Evolutionary conservation across 495 filamentous ascomycete species (phyloP).

Genomic region (Daldinia decipiens): DNA sequence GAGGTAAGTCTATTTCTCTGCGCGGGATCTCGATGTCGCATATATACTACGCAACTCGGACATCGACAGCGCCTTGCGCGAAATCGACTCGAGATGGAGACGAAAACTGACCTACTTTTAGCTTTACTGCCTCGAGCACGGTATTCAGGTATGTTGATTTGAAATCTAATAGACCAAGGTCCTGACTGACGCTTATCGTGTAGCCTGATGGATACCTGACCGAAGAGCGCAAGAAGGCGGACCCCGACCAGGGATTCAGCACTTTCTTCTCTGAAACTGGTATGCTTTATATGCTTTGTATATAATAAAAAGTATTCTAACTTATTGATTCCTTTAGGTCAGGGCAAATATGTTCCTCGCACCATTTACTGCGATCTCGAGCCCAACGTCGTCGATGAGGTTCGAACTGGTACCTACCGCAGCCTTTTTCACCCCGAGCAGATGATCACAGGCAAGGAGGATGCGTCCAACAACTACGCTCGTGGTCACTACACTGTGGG

Average conservation of each 20-base stretch:
- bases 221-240: constrained; percentile 92
- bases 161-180: background rate
- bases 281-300: constrained; percentile 59
- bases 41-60: constrained; percentile 10
- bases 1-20: constrained; percentile 77
- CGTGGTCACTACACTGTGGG: constrained; percentile 99
- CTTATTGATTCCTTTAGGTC: constrained; percentile 65
- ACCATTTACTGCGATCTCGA: constrained; percentile 99
- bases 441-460: constrained; percentile 99
- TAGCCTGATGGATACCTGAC: constrained; percentile 99
- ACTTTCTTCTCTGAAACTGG: constrained; percentile 99
- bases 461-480: constrained; percentile 99
- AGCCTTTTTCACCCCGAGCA: constrained; percentile 97
- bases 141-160: constrained; percentile 84
- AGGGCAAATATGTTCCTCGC: constrained; percentile 98
- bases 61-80: background rate
- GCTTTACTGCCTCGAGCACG: constrained; percentile 99
- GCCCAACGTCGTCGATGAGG: constrained; percentile 99
- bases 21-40: constrained; percentile 9
- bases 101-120: constrained; percentile 55
- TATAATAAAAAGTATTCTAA: constrained; percentile 36
- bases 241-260: constrained; percentile 97
- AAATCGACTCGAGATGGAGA: constrained; percentile 1
- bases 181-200: constrained; percentile 52
- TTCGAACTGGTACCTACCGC: constrained; percentile 96